Conservation (phyloP, 1,284 basidiomycete genomes). For the Fomitopsis pinicola region DNA sequence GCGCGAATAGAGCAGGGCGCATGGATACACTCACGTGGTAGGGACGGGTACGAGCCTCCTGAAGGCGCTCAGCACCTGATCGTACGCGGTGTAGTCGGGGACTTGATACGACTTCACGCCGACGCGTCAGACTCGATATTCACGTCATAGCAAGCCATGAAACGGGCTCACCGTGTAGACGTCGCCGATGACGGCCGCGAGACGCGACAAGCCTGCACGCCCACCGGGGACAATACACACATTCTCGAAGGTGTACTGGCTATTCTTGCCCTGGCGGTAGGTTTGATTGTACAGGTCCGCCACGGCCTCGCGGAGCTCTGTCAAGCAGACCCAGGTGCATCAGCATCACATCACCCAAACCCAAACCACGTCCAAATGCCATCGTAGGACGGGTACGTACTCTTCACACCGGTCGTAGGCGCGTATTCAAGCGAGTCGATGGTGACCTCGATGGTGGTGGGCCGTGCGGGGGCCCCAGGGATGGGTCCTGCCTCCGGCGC, state of each 20-base stretch:
- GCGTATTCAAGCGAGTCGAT: constrained; percentile 87
- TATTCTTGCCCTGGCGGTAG: constrained; percentile 76
- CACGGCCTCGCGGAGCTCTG: constrained; percentile 64
- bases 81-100: constrained; percentile 86
- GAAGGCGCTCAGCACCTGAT: constrained; percentile 85
- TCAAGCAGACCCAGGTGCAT: constrained; percentile 6
- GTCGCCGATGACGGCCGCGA: constrained; percentile 88
- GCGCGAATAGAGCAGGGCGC: neutral
- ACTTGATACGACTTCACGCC: constrained; percentile 70
- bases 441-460: constrained; percentile 57
- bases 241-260: constrained; percentile 88
- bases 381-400: constrained; percentile 30
- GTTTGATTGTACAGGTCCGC: constrained; percentile 85
- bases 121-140: constrained; percentile 5
- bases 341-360: constrained; percentile 8
- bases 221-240: constrained; percentile 91
- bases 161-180: constrained; percentile 60
- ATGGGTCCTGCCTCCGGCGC: constrained; percentile 88
- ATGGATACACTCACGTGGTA: constrained; percentile 51
- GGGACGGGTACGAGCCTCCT: constrained; percentile 88
- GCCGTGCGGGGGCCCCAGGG: constrained; percentile 68
- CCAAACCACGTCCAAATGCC: neutral
- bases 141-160: neutral
- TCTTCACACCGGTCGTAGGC: constrained; percentile 88
- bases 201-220: constrained; percentile 80